A percentile compares a stretch with the other conserved stretches of the same genome.
Evolutionary conservation across 768 basidiomycete genomes (phyloP).

Genomic region (Podaxis sp.): DNA sequence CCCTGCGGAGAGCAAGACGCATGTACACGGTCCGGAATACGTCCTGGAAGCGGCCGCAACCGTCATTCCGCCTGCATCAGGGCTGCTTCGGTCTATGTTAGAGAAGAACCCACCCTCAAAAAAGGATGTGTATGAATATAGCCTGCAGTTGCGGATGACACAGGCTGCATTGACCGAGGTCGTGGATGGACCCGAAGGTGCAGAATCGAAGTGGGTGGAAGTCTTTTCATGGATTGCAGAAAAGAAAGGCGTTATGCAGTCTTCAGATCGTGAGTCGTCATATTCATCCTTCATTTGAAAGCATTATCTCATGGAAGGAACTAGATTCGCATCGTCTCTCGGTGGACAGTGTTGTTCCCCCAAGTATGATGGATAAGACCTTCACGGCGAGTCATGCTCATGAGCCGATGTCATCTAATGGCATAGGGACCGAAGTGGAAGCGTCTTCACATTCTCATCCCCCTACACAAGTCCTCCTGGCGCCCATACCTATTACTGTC

Average conservation of each 20-base stretch:
- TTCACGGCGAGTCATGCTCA: neutral
- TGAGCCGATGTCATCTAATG: neutral
- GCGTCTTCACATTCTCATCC: neutral
- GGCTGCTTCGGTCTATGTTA: conserved; percentile 24
- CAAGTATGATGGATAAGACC: conserved; percentile 12
- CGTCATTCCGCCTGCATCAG: conserved; percentile 38
- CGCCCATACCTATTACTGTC: conserved; percentile 53
- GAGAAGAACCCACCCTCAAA: conserved; percentile 40
- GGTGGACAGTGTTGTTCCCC: conserved; percentile 3
- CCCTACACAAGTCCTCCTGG: conserved; percentile 19
- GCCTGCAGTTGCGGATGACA: conserved; percentile 85
- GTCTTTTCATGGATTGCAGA: conserved; percentile 86
- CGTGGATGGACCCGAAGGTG: conserved; percentile 82
- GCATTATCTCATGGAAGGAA: neutral
- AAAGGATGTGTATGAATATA: conserved; percentile 69
- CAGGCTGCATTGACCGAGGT: conserved; percentile 80
- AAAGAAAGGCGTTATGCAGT: conserved; percentile 33
- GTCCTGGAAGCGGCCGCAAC: conserved; percentile 28
- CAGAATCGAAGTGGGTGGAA: conserved; percentile 78
- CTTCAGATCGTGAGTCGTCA: conserved; percentile 17
- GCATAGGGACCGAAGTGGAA: neutral
- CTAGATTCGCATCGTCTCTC: conserved; percentile 10
- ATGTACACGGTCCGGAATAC: conserved; percentile 5
- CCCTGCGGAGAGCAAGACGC: neutral
- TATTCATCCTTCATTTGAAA: neutral